Evolutionary conservation across 2,329 filamentous ascomycete genomes (phyloP).

Genomic region (Fusarium scirpi): DNA sequence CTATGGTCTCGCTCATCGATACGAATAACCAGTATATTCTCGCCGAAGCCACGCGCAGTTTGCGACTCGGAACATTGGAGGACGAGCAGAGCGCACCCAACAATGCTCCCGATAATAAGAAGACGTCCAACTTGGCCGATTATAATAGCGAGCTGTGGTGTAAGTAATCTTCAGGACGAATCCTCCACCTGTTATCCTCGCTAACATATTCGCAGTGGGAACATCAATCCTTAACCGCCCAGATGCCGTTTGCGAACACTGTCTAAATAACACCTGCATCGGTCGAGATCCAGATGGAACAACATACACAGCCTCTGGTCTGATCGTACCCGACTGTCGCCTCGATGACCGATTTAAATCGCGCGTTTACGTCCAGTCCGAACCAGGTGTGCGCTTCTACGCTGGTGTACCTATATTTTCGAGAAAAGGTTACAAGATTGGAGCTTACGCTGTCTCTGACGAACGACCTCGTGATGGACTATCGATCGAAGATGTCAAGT

Average conservation of each 20-base stretch:
- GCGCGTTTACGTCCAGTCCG: conserved; percentile 50
- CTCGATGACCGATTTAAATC: conserved; percentile 50
- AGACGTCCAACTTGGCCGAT: neutral
- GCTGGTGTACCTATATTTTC: conserved; percentile 69
- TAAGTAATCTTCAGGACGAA: no score
- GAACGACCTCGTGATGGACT: conserved; percentile 66
- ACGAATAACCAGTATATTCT: conserved; percentile 61
- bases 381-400: conserved; percentile 53
- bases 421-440: conserved; percentile 66
- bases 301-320: conserved; percentile 47
- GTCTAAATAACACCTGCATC: conserved; percentile 41
- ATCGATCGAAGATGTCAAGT: conserved; percentile 60
- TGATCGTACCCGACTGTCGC: conserved; percentile 49
- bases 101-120: neutral
- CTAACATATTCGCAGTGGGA: conserved; percentile 37
- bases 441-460: conserved; percentile 70
- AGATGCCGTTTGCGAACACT: conserved; percentile 52
- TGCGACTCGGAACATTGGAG: conserved; percentile 54
- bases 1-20: conserved; percentile 63
- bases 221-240: conserved; percentile 47
- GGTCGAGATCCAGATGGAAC: conserved; percentile 42
- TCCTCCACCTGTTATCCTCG: neutral
- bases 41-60: conserved; percentile 62
- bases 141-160: conserved; percentile 52
- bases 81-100: neutral